Conservation (phyloP, 2,329 filamentous ascomycete genomes). For the Botryotinia globosa region DNA sequence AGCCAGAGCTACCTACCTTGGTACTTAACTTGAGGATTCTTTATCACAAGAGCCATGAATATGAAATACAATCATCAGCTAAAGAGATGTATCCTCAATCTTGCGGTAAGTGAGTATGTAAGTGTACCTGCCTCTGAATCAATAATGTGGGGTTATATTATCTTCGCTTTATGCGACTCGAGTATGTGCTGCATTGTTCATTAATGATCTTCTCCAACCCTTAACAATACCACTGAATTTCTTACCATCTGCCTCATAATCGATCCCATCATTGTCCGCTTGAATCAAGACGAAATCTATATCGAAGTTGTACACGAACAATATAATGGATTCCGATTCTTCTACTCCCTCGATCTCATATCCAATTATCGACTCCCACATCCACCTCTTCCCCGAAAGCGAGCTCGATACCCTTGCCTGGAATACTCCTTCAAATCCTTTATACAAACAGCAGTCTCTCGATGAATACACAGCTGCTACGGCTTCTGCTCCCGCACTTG, state of each 20-base stretch:
- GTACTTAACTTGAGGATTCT: not conserved
- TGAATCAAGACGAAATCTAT: not conserved
- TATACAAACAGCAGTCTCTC: conserved; percentile 33
- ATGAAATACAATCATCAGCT: not conserved
- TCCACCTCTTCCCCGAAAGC: conserved; percentile 77
- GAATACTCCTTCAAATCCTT: conserved; percentile 60
- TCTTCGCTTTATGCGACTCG: not conserved
- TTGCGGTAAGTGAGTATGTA: not conserved
- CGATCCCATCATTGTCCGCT: not conserved
- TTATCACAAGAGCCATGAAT: not conserved
- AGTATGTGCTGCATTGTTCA: not conserved
- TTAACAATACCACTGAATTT: not conserved
- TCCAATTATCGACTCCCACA: conserved; percentile 82
- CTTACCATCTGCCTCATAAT: not conserved
- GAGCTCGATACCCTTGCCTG: conserved; percentile 68
- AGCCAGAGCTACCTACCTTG: not conserved
- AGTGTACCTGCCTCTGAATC: not conserved
- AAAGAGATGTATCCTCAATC: not conserved
- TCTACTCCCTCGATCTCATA: conserved; percentile 21
- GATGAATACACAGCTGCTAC: conserved; percentile 36
- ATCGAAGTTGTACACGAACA: not conserved
- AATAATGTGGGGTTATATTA: not conserved
- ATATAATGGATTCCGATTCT: conserved; percentile 30
- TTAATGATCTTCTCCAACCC: not conserved
- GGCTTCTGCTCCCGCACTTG: conserved; percentile 44